phyloP scores from a whole-genome alignment of 2,329 filamentous ascomycete species.

The Diplocarpon rosae region DNA sequence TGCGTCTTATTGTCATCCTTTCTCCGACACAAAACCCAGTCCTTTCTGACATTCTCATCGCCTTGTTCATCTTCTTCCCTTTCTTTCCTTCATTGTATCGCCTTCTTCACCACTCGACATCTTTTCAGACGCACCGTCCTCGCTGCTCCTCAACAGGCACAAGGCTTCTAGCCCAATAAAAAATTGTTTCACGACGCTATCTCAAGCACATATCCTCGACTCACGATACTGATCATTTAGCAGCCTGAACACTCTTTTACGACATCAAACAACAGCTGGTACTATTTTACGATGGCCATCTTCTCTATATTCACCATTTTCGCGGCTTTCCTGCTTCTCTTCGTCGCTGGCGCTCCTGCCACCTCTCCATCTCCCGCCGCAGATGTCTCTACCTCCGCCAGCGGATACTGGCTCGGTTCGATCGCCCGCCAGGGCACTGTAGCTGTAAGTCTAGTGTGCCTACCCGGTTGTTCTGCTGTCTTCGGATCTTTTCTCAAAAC shows the following conservation, averaged over 20 bases:
- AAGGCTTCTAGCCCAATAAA: too few species aligned
- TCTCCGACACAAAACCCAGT: too few species aligned
- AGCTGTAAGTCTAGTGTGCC: slow-evolving; percentile 8
- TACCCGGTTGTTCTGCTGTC: too few species aligned
- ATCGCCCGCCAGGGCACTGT: slow-evolving; percentile 26
- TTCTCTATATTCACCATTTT: slow-evolving; percentile 24
- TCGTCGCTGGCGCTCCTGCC: slow-evolving; percentile 18
- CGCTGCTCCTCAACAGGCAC: too few species aligned
- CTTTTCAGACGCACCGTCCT: too few species aligned
- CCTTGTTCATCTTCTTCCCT: too few species aligned
- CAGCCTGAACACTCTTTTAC: slow-evolving; percentile 24
- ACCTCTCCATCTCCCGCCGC: slow-evolving; percentile 13
- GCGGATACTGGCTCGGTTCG: slow-evolving; percentile 25
- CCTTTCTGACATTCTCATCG: too few species aligned
- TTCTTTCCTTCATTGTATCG: too few species aligned
- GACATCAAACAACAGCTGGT: slow-evolving; percentile 25
- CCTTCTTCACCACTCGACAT: too few species aligned
- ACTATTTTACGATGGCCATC: slow-evolving; percentile 26
- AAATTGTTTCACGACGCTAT: too few species aligned
- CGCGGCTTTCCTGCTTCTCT: slow-evolving; percentile 22
- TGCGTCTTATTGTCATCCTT: too few species aligned
- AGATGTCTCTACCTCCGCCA: slow-evolving; percentile 7
- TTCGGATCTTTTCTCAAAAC: too few species aligned
- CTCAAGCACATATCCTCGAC: not conserved
- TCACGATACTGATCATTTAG: slow-evolving; percentile 12